Evolutionary conservation across 805 yeast species (phyloP).

Genomic region (Jamesozyma piceae): DNA sequence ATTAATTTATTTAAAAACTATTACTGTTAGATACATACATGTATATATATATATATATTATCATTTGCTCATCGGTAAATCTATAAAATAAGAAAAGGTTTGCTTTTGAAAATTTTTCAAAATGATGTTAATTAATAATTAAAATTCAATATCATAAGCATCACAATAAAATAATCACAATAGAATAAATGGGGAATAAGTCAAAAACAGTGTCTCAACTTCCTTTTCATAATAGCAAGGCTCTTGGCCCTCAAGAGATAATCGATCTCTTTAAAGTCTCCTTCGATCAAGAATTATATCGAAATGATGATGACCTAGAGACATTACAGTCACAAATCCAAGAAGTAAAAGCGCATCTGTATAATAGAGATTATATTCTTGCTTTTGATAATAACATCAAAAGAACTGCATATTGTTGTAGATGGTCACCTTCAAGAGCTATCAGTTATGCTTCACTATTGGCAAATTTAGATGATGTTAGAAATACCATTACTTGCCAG

Average conservation of each 20-base stretch:
- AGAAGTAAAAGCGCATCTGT: constrained; percentile 58
- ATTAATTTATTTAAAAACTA: neutral
- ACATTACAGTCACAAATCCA: constrained; percentile 39
- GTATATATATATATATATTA: no score
- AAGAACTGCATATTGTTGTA: constrained; percentile 64
- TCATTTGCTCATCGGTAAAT: no score
- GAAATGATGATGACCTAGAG: constrained; percentile 9
- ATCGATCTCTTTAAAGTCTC: constrained; percentile 24
- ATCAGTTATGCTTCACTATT: constrained; percentile 64
- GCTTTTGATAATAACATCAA: constrained; percentile 61
- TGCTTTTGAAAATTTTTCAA: no score
- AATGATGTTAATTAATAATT: no score
- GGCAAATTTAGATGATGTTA: constrained; percentile 34
- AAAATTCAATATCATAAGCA: no score
- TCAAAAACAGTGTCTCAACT: constrained; percentile 4
- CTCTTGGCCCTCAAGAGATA: constrained; percentile 26
- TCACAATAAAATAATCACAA: no score
- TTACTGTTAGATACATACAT: no score
- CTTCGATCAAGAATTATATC: constrained; percentile 22
- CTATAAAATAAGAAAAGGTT: no score
- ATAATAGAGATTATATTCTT: constrained; percentile 54
- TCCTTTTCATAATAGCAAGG: constrained; percentile 17
- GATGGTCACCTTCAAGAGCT: constrained; percentile 85
- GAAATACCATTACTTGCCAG: constrained; percentile 14
- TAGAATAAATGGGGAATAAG: neutral